phyloP scores from a whole-genome alignment of 306 rosid genomes.

The Canavalia ensiformis region DNA sequence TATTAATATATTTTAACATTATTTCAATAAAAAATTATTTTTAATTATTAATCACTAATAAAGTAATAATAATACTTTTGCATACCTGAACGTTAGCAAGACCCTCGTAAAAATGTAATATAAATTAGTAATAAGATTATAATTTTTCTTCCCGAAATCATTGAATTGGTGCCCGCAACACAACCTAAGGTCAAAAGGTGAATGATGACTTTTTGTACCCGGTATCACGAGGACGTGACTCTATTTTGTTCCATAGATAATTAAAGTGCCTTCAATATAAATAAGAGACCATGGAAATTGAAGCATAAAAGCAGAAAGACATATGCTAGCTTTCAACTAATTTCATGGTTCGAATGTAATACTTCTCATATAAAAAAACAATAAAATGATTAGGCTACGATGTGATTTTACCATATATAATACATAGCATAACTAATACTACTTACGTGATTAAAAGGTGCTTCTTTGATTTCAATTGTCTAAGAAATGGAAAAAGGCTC shows the following conservation, averaged over 20 bases:
- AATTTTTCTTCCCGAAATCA: background rate
- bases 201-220: constrained; percentile 7
- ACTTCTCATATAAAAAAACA: background rate
- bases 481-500: background rate
- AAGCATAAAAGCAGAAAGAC: constrained; percentile 5
- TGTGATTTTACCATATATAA: background rate
- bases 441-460: background rate
- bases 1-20: too few species aligned
- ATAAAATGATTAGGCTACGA: constrained; percentile 2
- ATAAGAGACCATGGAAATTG: background rate
- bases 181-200: constrained; percentile 5
- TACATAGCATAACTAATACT: background rate
- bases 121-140: too few species aligned
- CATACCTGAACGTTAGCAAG: too few species aligned
- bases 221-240: constrained; percentile 30
- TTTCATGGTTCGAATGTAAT: background rate
- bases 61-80: too few species aligned
- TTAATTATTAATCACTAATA: too few species aligned
- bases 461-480: background rate
- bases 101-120: too few species aligned
- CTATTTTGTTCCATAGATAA: constrained; percentile 38
- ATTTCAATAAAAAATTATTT: too few species aligned
- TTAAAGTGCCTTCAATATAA: background rate
- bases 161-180: background rate
- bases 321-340: background rate